phyloP scores from a whole-genome alignment of 2,329 filamentous ascomycete genomes.

The Bipolaris cookei region DNA sequence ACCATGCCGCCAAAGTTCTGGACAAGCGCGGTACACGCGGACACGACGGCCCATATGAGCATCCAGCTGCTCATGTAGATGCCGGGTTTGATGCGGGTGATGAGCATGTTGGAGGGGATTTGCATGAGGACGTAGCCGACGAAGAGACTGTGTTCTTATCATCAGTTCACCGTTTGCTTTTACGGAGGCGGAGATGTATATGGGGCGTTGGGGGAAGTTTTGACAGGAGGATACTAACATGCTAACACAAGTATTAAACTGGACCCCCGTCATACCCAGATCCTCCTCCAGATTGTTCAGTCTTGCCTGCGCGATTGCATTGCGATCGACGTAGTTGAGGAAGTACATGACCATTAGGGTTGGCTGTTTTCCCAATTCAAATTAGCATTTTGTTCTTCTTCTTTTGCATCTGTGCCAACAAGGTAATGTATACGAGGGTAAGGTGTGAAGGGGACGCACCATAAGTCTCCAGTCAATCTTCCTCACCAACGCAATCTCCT shows the following conservation, averaged over 20 bases:
- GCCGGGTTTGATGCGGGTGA: conserved; percentile 43
- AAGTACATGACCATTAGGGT: conserved; percentile 54
- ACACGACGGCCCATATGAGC: conserved; percentile 47
- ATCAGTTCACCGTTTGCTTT: not conserved
- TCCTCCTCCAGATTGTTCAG: conserved; percentile 68
- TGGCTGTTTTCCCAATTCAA: conserved; percentile 34
- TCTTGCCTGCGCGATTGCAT: conserved; percentile 69
- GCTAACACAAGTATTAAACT: conserved; percentile 56
- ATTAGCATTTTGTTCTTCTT: not conserved
- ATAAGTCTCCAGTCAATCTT: conserved; percentile 45
- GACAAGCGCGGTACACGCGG: conserved; percentile 42
- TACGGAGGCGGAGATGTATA: not conserved
- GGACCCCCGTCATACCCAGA: conserved; percentile 34
- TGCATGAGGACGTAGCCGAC: conserved; percentile 51
- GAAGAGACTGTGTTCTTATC: conserved; percentile 53
- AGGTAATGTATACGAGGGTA: too few species aligned
- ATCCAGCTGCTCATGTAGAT: conserved; percentile 47
- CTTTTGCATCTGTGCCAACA: not conserved
- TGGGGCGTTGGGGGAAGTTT: not conserved
- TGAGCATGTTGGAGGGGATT: conserved; percentile 54
- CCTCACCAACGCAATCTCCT: conserved; percentile 42
- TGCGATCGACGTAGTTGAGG: conserved; percentile 58
- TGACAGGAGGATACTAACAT: conserved; percentile 43
- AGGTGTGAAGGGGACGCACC: conserved; percentile 18
- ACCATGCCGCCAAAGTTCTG: conserved; percentile 44